phyloP scores from a whole-genome alignment of 495 filamentous ascomycete species.

The Trypethelium eluteriae region DNA sequence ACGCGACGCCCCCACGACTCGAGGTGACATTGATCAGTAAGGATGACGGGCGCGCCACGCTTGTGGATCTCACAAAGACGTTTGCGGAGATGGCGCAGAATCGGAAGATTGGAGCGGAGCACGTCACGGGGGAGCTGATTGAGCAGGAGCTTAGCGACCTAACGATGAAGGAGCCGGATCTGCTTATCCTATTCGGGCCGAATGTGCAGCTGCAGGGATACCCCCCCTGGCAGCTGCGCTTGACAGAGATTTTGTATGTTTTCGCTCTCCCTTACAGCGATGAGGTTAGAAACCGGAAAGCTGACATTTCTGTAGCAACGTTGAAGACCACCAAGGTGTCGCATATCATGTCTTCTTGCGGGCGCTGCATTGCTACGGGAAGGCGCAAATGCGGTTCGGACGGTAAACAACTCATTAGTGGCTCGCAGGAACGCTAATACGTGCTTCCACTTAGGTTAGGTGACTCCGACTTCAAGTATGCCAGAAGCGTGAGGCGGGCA shows the following conservation, averaged over 20 bases:
- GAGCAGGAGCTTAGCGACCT: slow-evolving; percentile 74
- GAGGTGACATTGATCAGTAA: slow-evolving; percentile 80
- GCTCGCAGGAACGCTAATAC: not conserved
- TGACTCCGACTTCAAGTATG: too few relatives aligned
- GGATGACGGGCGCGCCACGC: slow-evolving; percentile 81
- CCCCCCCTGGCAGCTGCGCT: slow-evolving; percentile 88
- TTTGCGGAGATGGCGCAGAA: slow-evolving; percentile 90
- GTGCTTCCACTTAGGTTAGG: not conserved
- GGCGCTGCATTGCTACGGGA: slow-evolving; percentile 73
- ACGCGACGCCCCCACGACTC: slow-evolving; percentile 42
- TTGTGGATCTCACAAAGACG: slow-evolving; percentile 93
- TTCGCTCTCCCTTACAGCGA: not conserved
- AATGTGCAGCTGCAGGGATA: slow-evolving; percentile 79
- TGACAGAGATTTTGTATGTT: slow-evolving; percentile 78
- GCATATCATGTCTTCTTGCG: slow-evolving; percentile 90
- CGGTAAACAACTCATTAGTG: slow-evolving; percentile 40
- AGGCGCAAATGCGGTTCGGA: slow-evolving; percentile 83
- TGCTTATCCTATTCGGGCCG: slow-evolving; percentile 78
- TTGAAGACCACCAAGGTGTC: slow-evolving; percentile 64
- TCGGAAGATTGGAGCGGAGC: slow-evolving; percentile 64
- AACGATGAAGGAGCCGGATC: slow-evolving; percentile 76
- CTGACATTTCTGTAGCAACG: slow-evolving; percentile 37
- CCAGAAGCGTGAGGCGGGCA: too few relatives aligned
- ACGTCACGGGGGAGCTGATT: slow-evolving; percentile 80
- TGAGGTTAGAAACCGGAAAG: not conserved